phyloP scores from a whole-genome alignment of 352 stramenopile genomes.

The Saprolegnia diclina region DNA sequence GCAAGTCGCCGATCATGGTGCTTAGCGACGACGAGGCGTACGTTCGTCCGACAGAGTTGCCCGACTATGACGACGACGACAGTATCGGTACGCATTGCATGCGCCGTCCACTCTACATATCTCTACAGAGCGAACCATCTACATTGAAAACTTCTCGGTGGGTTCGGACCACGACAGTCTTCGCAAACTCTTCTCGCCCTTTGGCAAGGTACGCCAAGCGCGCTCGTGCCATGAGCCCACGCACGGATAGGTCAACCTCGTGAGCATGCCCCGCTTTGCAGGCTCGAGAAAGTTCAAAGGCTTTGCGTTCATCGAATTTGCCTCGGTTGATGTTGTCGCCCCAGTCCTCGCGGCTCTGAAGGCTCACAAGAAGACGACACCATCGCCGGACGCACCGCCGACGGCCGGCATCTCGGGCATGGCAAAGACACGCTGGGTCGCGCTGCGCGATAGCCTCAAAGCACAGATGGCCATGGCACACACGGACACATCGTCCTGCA shows the following conservation, averaged over 20 bases:
- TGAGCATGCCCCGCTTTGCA: slow-evolving; percentile 66
- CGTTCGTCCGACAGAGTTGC: slow-evolving; percentile 44
- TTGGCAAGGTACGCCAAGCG: slow-evolving; percentile 45
- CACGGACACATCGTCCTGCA: neutral
- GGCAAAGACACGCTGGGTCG: slow-evolving; percentile 49
- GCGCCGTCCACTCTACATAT: neutral
- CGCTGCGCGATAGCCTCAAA: slow-evolving; percentile 65
- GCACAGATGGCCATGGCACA: slow-evolving; percentile 29
- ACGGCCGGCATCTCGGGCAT: slow-evolving; percentile 47
- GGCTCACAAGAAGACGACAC: neutral
- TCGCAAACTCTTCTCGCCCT: slow-evolving; percentile 44
- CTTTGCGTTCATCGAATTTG: slow-evolving; percentile 81
- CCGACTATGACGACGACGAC: slow-evolving; percentile 32
- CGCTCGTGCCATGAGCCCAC: neutral
- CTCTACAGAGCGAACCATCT: slow-evolving; percentile 51
- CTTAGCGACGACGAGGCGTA: slow-evolving; percentile 35
- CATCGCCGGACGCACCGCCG: neutral
- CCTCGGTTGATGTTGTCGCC: slow-evolving; percentile 32
- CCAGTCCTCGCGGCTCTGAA: slow-evolving; percentile 33
- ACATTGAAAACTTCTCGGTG: slow-evolving; percentile 61
- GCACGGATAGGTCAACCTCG: slow-evolving; percentile 43
- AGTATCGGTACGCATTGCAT: slow-evolving; percentile 28
- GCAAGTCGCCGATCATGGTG: slow-evolving; percentile 49
- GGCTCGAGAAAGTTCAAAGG: slow-evolving; percentile 70
- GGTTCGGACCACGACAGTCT: slow-evolving; percentile 66